Percentiles rank a stretch among this genome's conserved stretches.
These are phyloP conservation scores for Cercophora scortea DNA, from an alignment of 495 filamentous ascomycete species.

Conservation along the genomic window DNA sequence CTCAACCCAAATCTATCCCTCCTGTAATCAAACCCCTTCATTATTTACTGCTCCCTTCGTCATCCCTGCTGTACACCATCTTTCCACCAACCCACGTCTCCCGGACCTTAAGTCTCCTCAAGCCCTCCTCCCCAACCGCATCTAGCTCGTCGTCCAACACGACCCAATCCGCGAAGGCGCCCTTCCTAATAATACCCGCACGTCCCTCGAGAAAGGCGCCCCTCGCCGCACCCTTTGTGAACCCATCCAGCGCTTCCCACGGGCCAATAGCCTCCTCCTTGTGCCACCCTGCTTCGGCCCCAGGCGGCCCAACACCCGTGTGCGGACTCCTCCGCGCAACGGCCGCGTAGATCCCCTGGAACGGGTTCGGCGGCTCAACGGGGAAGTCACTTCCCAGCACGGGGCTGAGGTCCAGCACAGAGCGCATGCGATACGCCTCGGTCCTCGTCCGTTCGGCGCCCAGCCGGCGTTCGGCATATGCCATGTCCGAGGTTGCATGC, in stretches of 20 bases:
- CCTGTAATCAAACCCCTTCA: neutral
- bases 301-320: constrained; percentile 38
- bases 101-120: constrained; percentile 41
- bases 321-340: constrained; percentile 45
- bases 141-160: constrained; percentile 44
- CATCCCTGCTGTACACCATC: constrained; percentile 31
- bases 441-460: constrained; percentile 37
- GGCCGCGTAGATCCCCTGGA: constrained; percentile 56
- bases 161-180: constrained; percentile 55
- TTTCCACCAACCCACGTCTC: constrained; percentile 59
- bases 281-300: constrained; percentile 43
- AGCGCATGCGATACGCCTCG: constrained; percentile 53
- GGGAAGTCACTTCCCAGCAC: constrained; percentile 59
- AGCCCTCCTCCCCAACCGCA: constrained; percentile 28
- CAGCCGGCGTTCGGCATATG: constrained; percentile 49
- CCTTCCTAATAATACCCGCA: constrained; percentile 44
- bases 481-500: constrained; percentile 57
- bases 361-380: constrained; percentile 53
- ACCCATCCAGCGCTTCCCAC: constrained; percentile 47
- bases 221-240: constrained; percentile 39
- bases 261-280: constrained; percentile 43
- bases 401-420: constrained; percentile 34
- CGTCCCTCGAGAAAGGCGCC: constrained; percentile 43
- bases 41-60: neutral
- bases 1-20: constrained; percentile 9